Conservation (phyloP, 2,329 filamentous ascomycete species). For the Trichocomaceae sp. region DNA sequence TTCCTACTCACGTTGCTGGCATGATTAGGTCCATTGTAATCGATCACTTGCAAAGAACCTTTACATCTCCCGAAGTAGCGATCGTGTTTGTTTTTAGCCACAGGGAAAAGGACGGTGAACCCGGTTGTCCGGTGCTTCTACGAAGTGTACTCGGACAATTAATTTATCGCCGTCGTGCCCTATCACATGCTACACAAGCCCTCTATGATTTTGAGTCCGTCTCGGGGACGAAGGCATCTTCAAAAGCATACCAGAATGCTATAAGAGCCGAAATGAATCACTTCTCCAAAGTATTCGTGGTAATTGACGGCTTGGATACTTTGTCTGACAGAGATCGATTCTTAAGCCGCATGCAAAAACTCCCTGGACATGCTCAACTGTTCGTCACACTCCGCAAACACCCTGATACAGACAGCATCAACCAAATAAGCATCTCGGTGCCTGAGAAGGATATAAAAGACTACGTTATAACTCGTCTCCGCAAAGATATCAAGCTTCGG, state of each 20-base stretch:
- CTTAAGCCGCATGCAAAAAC: slow-evolving; percentile 25
- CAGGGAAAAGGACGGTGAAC: slow-evolving; percentile 19
- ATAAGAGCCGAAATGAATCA: slow-evolving; percentile 27
- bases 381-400: slow-evolving; percentile 25
- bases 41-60: slow-evolving; percentile 23
- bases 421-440: slow-evolving; percentile 16
- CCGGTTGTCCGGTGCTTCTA: slow-evolving; percentile 18
- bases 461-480: slow-evolving; percentile 17
- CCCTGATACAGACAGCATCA: slow-evolving; percentile 10
- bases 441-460: slow-evolving; percentile 17
- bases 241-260: slow-evolving; percentile 27
- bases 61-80: slow-evolving; percentile 25
- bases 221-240: slow-evolving; percentile 18
- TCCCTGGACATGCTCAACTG: slow-evolving; percentile 27
- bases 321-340: slow-evolving; percentile 26
- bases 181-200: slow-evolving; percentile 19
- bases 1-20: neutral
- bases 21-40: slow-evolving; percentile 22
- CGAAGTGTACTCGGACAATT: slow-evolving; percentile 26
- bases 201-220: slow-evolving; percentile 23
- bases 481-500: slow-evolving; percentile 14
- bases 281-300: slow-evolving; percentile 25
- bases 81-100: slow-evolving; percentile 25
- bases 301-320: slow-evolving; percentile 27
- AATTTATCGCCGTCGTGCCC: slow-evolving; percentile 23